Base-by-base conservation (phyloP, 202 grass and related monocot genomes). In the Setaria viridis region DNA sequence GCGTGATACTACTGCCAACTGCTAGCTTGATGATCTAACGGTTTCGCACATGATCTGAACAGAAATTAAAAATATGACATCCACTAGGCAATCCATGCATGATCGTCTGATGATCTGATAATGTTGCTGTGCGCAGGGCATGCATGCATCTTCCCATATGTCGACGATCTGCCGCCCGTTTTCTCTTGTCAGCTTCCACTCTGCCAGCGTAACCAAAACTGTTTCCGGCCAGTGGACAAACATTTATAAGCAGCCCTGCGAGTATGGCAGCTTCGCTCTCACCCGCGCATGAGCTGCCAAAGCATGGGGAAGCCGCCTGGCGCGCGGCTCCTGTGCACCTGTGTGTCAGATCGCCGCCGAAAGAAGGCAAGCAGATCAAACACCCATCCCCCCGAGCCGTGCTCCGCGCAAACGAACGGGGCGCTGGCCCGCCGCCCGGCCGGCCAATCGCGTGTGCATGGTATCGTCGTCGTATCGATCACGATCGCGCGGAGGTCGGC, bases 101-200 rank as follows among this genome's bases (percentile, higher is more conserved):
- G 49, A 81, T 68, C 48, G 14, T 11, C 8, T 53, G 71, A 53
- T 35, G 47, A 53, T 56, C 50, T 57, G 49, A 19, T 56, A 5
- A 68, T 69, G 50, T 45, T 45, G 35, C 37, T 30, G 75, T 5
- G 19, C 42, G 3, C 11, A 1, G 47, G 62, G 62, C 17, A 2
- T 51, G 29, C 62, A 74, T 79, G 59, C 47, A 42, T 15, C 33
- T 81, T 53, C 60, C 70, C 62, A 35, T 70, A 46, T 50, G n/a
- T 29, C 55, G 57, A 60, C 9, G 46, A 84, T 3, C 69, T 21
- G 56, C 68, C 69, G 45, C 69, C 85, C 15, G 85, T 63, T 82
- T 48, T 17, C 77, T 13, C 65, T 85, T 88, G 82, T 85, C 65
- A 82, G 21, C 57, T 60, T 85, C 71, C 85, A 57, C 16, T 55